Evolutionary conservation across 2,329 filamentous ascomycete genomes (phyloP), one percentile per base, ranked within the genome.

Genomic region (Paracorniculantispora psalliotae): DNA sequence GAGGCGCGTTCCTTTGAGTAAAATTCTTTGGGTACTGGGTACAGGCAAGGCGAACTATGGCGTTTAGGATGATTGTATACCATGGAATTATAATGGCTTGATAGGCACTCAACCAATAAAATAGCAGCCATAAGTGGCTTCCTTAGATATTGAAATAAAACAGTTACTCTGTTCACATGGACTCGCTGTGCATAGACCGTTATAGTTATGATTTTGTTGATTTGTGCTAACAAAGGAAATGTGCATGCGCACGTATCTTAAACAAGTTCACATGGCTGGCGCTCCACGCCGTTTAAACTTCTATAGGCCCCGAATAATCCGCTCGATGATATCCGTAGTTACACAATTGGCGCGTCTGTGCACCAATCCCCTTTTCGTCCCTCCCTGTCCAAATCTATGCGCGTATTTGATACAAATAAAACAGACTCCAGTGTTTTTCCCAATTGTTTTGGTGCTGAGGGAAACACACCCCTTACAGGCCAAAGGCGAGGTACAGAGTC

Each of bases 1-100:
- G 81, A 84, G 62, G 81, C 82, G n/a, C 75, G 78, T 51, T 75
- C 77, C 62, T 75, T 84, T 65, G 79, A 80, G 57, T 82, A 68
- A 73, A 61, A 8, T 25, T 17, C 5, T 39, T 55, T 47, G 30
- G 43, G 43, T 30, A 37, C 23, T 26, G n/a, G 37, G 26, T 33
- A 55, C 12, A 6, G 35, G 54, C 15, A 10, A 57, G 54, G 54
- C 54, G 35, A 49, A 49, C 17, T n/a, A 13, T 3, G 44, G 44
- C 54, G 44, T 57, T 57, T 49, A 9, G 3, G 15, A 48, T 9
- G 15, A 37, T 41, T 23, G 12, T 41, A 54, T 35, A 41, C 26
- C 39, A 43, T 28, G 17, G 17, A 7, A 41, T 19, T 15, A 17
- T 7, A 9, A 19, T 37, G 9, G 26, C 17, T 35, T 23, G 26